Base-by-base conservation (phyloP, 2,329 filamentous ascomycete species). In the Paecilomyces fulvus region DNA sequence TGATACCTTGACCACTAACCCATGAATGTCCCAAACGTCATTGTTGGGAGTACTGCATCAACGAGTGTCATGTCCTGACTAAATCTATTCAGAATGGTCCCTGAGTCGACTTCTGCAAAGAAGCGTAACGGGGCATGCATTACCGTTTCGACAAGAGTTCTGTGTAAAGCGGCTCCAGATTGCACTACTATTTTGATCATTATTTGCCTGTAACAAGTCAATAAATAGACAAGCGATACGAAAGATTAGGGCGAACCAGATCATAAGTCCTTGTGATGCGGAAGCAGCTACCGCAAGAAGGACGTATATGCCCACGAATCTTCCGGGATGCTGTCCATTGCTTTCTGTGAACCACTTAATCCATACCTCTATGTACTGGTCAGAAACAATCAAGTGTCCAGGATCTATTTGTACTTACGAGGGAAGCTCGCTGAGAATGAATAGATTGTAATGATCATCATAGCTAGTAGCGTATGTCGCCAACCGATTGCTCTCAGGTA, bases 401-500 rank as follows among this genome's bases (percentile, higher is more conserved):
- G 25, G 12, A 8, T 3, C n/a, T 4, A 30, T 11, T 7, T 8
- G 17, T 30, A 56, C 51, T 50, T 4, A 54, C 55, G 55, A 28
- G 55, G 55, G 30, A 56, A 56, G 10, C 50, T 56, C 12, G 55
- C 30, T 7, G 55, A 54, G 10, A 56, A 56, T 8, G 51, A 11
- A 6, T 56, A 54, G 2, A 51, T 28, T 14, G 53, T 11, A 20
- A 56, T 56, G 23, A 56, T 56, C 28, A 54, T 6, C 23, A 30
- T 46, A 1, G 55, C 51, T 31, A 48, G 23, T n/a, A 56, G 30
- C 0, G 53, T 52, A 6, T 53, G 14, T n/a, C 14, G 43, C 55
- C 51, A 56, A 10, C 55, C 55, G n/a, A 56, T 56, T 8, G 55
- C 55, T 30, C 30, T 51, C 8, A 56, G 30, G n/a, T 56, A 56